Evolutionary conservation across 306 rosid species (phyloP).

Genomic region (Ammopiptanthus mongolicus): DNA sequence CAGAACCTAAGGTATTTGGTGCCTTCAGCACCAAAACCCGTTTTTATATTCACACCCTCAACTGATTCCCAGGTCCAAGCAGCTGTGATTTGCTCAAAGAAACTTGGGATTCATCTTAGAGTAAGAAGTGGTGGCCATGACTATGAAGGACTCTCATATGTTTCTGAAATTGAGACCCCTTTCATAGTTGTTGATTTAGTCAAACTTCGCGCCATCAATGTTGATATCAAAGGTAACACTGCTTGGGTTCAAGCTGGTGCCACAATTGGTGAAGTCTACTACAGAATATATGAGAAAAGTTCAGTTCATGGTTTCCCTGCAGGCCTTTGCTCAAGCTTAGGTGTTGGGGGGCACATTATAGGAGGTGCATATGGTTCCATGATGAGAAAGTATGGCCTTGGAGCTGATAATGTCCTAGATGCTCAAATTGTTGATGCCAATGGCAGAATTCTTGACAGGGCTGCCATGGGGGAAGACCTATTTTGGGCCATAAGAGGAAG

Average conservation of each 20-base stretch:
- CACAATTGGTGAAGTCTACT: conserved; percentile 54
- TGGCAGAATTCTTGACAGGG: conserved; percentile 50
- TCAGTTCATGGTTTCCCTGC: conserved; percentile 52
- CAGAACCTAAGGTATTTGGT: conserved; percentile 42
- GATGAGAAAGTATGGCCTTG: conserved; percentile 65
- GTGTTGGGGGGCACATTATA: conserved; percentile 62
- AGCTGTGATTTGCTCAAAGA: conserved; percentile 41
- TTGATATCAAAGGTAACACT: conserved; percentile 31
- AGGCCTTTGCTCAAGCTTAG: conserved; percentile 48
- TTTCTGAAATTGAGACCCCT: conserved; percentile 32
- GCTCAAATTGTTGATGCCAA: conserved; percentile 48
- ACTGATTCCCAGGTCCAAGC: conserved; percentile 47
- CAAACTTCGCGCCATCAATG: conserved; percentile 30
- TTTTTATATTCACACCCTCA: conserved; percentile 49
- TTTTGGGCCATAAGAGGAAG: conserved; percentile 82
- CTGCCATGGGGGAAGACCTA: conserved; percentile 59
- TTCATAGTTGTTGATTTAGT: conserved; percentile 45
- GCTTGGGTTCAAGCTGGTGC: conserved; percentile 78
- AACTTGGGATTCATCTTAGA: conserved; percentile 38
- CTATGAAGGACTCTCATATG: conserved; percentile 60
- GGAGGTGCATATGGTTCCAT: conserved; percentile 74
- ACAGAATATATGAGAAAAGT: conserved; percentile 41
- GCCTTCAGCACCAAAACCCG: conserved; percentile 60
- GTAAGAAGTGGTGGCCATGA: conserved; percentile 65
- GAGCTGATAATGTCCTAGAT: conserved; percentile 50